Evolutionary conservation across 108 stramenopile species (phyloP), one percentile per base, ranked within the genome.

Genomic region (Cyclotella kingstonii): DNA sequence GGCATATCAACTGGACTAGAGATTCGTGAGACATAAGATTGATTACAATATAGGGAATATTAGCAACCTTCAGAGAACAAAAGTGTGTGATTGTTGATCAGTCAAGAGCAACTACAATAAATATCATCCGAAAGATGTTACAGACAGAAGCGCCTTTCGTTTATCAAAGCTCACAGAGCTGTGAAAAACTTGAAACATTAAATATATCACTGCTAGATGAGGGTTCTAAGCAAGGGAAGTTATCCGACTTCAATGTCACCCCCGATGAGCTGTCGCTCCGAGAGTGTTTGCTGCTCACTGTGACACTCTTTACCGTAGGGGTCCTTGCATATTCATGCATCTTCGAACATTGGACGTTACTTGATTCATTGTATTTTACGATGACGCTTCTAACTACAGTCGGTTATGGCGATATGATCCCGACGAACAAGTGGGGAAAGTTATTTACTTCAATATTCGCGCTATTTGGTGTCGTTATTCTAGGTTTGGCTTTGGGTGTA

Each of bases 401-500:
- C 2, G 73, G 73, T 0, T 67, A 61, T 21, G 66, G 68, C 19
- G 68, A 69, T 34, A 53, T 54, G 10, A 54, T 70, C 0, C 75
- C 75, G 6, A 33, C 71, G 2, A 82, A 79, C 15, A 25, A 47
- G 1, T 65, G 26, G 1, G 78, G 76, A 5, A 82, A 76, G 54
- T 15, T 82, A 17, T 87, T 87, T 67, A 76, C 81, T 21, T 68
- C 70, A n/a, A 5, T 80, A n/a, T 87, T 84, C 73, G 83, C 81
- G 18, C 47, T 87, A 27, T 56, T 68, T n/a, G 86, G 86, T 10
- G 75, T 87, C 39, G 67, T 79, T 10, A 67, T 84, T 5, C 40
- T 84, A 60, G 82, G 81, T 45, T 55, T 79, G 18, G 82, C 79
- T 21, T 54, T 87, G 34, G 79, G 78, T 33, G 55, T 79, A 1